These are phyloP conservation scores for Otatea glauca DNA, from an alignment of 176 grass and related monocot genomes.

Conservation along the genomic window DNA sequence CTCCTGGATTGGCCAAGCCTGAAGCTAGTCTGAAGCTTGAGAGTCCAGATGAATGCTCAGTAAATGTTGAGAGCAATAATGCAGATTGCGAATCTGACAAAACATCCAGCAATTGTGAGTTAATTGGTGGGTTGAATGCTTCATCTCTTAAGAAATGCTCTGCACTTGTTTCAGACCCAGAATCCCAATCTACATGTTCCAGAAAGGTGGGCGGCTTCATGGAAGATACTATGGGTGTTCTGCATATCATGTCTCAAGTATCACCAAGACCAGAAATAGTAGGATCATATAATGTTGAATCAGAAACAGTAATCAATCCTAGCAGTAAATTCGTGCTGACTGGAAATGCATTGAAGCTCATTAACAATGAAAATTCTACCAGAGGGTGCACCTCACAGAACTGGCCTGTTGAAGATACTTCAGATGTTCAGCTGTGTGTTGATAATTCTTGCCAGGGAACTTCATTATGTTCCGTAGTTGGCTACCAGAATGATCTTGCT, in stretches of 20 bases:
- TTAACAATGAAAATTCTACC: conserved; percentile 22
- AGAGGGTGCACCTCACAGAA: conserved; percentile 33
- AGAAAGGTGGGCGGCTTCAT: conserved; percentile 22
- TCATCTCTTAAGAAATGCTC: conserved; percentile 3
- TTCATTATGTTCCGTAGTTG: conserved; percentile 24
- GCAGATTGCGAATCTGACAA: conserved; percentile 25
- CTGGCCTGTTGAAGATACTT: conserved; percentile 23
- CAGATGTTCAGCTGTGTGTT: conserved; percentile 34
- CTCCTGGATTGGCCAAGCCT: conserved; percentile 30
- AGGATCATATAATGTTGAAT: conserved; percentile 26
- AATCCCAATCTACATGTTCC: conserved; percentile 31
- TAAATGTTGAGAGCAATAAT: conserved; percentile 6
- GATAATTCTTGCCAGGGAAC: conserved; percentile 26
- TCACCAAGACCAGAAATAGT: conserved; percentile 32
- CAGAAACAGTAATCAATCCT: conserved; percentile 16
- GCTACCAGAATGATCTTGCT: conserved; percentile 37
- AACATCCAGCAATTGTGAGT: conserved; percentile 1
- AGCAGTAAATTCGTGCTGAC: neutral
- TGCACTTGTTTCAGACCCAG: neutral
- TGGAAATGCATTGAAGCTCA: conserved; percentile 25
- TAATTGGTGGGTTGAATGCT: conserved; percentile 4
- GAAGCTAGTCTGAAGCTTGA: conserved; percentile 23
- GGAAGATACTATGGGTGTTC: conserved; percentile 13
- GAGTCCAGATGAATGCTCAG: conserved; percentile 23
- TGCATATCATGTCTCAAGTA: conserved; percentile 33